Evolutionary conservation across 2,329 filamentous ascomycete species (phyloP), one percentile per base, ranked within the genome.

Genomic region (Penicillium thymicola): DNA sequence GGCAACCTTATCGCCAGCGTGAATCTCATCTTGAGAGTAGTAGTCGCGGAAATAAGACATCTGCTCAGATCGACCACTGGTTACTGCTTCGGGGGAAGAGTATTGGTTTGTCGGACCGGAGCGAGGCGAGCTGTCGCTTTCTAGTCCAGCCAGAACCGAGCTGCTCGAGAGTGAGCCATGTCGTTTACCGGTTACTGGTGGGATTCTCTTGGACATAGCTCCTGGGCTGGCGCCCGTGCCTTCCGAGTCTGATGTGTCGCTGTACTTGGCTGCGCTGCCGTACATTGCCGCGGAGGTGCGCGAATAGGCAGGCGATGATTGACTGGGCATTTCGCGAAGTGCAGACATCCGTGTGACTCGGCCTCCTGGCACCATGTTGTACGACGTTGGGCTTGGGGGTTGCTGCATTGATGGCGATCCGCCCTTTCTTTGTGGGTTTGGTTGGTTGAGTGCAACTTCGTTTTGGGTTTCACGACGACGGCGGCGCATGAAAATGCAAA

Each of bases 41-140:
- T 99, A 99, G 74, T 99, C 94, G 71, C 96, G 96, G 85, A 99
- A 99, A 70, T 92, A 96, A 4, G 90, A 88, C 52, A 99, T 79
- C 73, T 97, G 94, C 75, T 99, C 94, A 0, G 93, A 97, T 72
- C 97, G 92, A 58, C 93, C 91, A 67, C 92, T 96, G 25, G 87
- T 85, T 59, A 93, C 77, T 27, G 88, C 92, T 67, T 89, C 89
- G 0, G 91, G 91, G 4, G 92, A 97, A 3, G 92, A 96, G 74
- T 90, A 87, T 51, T 87, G 88, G 44, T 82, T 86, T 27, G 81
- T 87, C 71, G 84, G 92, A 57, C 70, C 80, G 11, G 83, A 84
- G 38, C 80, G 82, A 7, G 92, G 92, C 10, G 92, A 96, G 54
- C 87, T 87, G 13, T 89, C 87, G 57, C 87, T 87, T 60, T 75